Conservation (phyloP, 495 filamentous ascomycete genomes). For the Chaetomium tenue region DNA sequence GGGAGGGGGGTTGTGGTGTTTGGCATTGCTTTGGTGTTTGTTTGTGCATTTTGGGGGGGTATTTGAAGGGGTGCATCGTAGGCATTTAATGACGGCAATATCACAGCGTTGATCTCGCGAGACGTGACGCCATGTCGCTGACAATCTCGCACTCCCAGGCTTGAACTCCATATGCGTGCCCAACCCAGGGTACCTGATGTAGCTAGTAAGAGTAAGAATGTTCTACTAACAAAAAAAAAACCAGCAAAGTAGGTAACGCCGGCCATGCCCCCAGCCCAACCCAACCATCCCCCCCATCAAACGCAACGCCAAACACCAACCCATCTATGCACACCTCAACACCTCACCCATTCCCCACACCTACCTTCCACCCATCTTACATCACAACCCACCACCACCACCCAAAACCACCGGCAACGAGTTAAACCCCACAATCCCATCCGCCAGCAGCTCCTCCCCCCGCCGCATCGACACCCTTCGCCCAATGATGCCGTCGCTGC, state of each 20-base stretch:
- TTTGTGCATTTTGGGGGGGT: not conserved
- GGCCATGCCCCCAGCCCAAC: no score
- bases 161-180: no score
- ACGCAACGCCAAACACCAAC: no score
- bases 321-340: no score
- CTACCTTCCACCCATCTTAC: not conserved
- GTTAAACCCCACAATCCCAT: constrained; percentile 51
- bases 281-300: no score
- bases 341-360: not conserved
- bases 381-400: not conserved
- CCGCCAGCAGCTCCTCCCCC: constrained; percentile 35
- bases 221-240: no score
- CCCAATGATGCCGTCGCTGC: constrained; percentile 48
- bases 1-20: not conserved
- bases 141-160: no score
- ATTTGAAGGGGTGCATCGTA: not conserved
- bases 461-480: constrained; percentile 44
- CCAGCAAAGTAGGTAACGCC: no score
- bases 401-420: constrained; percentile 14
- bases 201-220: no score
- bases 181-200: no score
- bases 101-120: not conserved
- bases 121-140: no score
- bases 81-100: not conserved
- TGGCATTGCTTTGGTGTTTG: constrained; percentile 5